A percentile compares a stretch with the other conserved stretches of the same genome.
Evolutionary conservation across 306 rosid species (phyloP).

Genomic region (Prunus fruticosa): DNA sequence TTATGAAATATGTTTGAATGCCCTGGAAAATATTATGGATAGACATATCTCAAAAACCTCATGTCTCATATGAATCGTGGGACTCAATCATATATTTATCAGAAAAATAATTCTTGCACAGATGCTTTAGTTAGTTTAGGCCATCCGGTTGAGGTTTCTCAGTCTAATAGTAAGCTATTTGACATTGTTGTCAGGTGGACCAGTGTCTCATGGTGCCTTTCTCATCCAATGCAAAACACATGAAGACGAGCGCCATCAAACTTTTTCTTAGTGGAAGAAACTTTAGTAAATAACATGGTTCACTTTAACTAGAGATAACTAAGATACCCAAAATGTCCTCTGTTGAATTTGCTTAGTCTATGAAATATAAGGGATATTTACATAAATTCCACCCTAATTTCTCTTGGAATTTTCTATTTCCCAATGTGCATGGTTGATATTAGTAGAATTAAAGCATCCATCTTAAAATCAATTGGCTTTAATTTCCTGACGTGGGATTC

Average conservation of each 20-base stretch:
- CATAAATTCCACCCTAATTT: background rate
- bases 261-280: background rate
- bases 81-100: too few species aligned
- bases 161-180: too few species aligned
- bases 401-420: background rate
- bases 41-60: too few species aligned
- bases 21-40: too few species aligned
- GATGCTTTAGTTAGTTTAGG: too few species aligned
- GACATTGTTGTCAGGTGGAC: background rate
- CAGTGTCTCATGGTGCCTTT: background rate
- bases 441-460: too few species aligned
- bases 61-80: too few species aligned
- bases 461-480: too few species aligned
- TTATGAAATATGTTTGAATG: too few species aligned
- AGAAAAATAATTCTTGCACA: too few species aligned
- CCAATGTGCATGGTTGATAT: background rate
- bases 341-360: background rate
- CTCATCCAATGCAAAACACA: background rate
- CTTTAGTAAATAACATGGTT: background rate
- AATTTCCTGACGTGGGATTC: too few species aligned
- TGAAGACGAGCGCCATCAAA: background rate
- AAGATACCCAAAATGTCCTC: background rate
- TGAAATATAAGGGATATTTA: background rate
- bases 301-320: background rate
- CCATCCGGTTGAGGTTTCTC: too few species aligned